These are phyloP conservation scores for Trichoderma erinaceum DNA, from an alignment of 495 filamentous ascomycete genomes.

Conservation along the genomic window DNA sequence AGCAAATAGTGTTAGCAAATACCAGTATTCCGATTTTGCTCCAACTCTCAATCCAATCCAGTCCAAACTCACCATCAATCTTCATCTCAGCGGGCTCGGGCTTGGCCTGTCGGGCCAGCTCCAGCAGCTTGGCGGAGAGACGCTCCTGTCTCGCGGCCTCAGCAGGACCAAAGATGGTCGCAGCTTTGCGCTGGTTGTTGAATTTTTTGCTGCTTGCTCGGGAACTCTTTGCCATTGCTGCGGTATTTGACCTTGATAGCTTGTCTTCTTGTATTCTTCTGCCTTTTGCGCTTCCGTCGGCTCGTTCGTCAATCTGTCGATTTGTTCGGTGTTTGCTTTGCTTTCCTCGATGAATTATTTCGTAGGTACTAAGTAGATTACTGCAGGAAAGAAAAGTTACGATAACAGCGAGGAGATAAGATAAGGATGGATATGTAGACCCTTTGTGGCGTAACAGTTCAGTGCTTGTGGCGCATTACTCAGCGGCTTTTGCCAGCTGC, in stretches of 20 bases:
- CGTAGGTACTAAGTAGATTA: background rate
- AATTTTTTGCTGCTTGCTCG: constrained; percentile 68
- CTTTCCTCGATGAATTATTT: background rate
- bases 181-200: constrained; percentile 70
- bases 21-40: too few species aligned
- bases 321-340: background rate
- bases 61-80: constrained; percentile 23
- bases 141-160: constrained; percentile 69
- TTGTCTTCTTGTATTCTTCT: too few species aligned
- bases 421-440: background rate
- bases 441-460: background rate
- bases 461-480: background rate
- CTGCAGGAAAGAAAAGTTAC: constrained; percentile 6
- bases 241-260: background rate
- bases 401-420: constrained; percentile 11
- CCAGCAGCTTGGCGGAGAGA: constrained; percentile 72
- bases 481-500: background rate
- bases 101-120: constrained; percentile 64
- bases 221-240: constrained; percentile 75
- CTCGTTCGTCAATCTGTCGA: background rate
- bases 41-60: too few species aligned
- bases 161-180: constrained; percentile 70
- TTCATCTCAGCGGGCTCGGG: constrained; percentile 33
- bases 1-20: background rate
- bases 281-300: too few species aligned